Evolutionary conservation across 83 land plant genomes (phyloP).

Genomic region (Picea abies): DNA sequence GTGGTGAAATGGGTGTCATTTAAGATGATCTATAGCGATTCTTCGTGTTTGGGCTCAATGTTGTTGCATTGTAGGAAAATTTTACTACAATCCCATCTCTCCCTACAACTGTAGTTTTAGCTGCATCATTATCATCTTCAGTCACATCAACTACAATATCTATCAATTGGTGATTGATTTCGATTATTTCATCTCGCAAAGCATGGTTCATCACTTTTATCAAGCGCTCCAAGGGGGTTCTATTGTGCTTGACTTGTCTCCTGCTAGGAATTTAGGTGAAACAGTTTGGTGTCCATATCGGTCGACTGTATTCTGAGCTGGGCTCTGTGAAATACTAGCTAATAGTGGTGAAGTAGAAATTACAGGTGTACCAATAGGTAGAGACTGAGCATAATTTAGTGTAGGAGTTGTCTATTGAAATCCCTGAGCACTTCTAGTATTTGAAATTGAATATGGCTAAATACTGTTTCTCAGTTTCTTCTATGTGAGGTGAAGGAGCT

Average conservation of each 20-base stretch:
- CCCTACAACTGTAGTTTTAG: conserved; percentile 52
- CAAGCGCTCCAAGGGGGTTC: no score
- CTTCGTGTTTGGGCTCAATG: conserved; percentile 70
- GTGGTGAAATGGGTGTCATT: conserved; percentile 69
- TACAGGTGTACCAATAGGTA: no score
- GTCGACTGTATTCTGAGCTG: no score
- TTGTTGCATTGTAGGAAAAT: conserved; percentile 78
- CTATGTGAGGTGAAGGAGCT: conserved; percentile 39
- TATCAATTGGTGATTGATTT: conserved; percentile 70
- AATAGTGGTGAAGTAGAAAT: no score
- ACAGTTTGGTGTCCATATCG: no score
- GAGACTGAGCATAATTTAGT: background rate
- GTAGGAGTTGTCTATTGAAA: conserved; percentile 34
- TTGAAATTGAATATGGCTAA: conserved; percentile 37
- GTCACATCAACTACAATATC: conserved; percentile 80
- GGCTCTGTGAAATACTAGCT: no score
- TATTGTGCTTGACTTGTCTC: no score
- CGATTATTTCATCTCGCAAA: conserved; percentile 77
- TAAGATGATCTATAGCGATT: conserved; percentile 60
- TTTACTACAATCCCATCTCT: conserved; percentile 79
- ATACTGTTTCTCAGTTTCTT: conserved; percentile 55
- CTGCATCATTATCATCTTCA: conserved; percentile 56
- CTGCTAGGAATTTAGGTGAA: no score
- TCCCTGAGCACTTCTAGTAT: conserved; percentile 42
- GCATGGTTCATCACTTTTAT: conserved; percentile 43